Conservation (phyloP, 306 rosid species). For the Crotalaria pallida region DNA sequence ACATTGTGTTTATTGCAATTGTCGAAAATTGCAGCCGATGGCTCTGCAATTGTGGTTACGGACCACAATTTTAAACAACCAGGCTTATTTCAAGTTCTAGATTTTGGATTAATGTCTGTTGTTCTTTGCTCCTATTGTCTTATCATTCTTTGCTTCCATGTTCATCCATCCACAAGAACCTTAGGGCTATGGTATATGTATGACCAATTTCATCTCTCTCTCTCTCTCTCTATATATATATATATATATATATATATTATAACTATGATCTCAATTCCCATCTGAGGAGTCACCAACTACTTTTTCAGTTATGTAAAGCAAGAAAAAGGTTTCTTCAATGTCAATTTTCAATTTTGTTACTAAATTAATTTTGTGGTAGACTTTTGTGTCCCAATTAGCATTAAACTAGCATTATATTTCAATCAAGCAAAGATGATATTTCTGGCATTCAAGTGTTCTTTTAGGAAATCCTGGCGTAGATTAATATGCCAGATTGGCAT, state of each 20-base stretch:
- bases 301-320: not conserved
- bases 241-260: no score
- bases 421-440: constrained; percentile 10
- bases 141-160: not conserved
- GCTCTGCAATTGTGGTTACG: no score
- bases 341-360: not conserved
- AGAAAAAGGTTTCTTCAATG: not conserved
- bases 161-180: not conserved
- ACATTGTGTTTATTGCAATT: no score
- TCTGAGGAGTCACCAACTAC: not conserved
- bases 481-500: constrained; percentile 21
- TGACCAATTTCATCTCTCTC: no score
- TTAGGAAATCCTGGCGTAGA: constrained; percentile 28
- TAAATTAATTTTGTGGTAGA: not conserved
- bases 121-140: not conserved
- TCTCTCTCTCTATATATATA: no score
- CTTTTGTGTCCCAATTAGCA: not conserved
- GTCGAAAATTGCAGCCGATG: no score
- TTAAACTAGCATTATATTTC: constrained; percentile 11
- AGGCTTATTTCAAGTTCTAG: not conserved
- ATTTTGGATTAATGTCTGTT: not conserved
- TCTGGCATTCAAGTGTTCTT: constrained; percentile 5
- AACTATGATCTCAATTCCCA: no score
- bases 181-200: no score
- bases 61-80: no score